Percentiles rank a stretch among this genome's conserved stretches.
Conservation (phyloP, 2,329 filamentous ascomycete species). For the Alternaria dauci region DNA sequence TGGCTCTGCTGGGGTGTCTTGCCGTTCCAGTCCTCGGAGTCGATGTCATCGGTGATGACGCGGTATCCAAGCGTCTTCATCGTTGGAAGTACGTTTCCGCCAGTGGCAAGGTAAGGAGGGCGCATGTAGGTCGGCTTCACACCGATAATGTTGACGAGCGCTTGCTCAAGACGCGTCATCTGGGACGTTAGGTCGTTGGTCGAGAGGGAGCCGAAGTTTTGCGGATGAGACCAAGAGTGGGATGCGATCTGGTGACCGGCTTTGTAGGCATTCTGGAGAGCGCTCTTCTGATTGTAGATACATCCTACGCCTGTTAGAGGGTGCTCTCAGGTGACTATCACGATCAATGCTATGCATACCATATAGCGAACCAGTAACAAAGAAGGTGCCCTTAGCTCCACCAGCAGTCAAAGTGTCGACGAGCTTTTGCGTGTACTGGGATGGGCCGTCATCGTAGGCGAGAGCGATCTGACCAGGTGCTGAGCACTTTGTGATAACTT, state of each 20-base stretch:
- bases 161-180: slow-evolving; percentile 46
- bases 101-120: slow-evolving; percentile 47
- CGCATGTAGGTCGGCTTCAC: slow-evolving; percentile 51
- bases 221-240: slow-evolving; percentile 47
- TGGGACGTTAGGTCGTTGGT: slow-evolving; percentile 39
- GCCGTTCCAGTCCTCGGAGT: slow-evolving; percentile 48
- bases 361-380: slow-evolving; percentile 44
- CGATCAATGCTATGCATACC: slow-evolving; percentile 12
- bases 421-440: slow-evolving; percentile 46
- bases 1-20: slow-evolving; percentile 44
- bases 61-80: slow-evolving; percentile 48
- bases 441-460: slow-evolving; percentile 50
- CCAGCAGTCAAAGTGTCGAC: slow-evolving; percentile 42
- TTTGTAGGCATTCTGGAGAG: slow-evolving; percentile 44
- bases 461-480: slow-evolving; percentile 42
- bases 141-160: slow-evolving; percentile 49
- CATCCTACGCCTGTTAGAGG: slow-evolving; percentile 20
- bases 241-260: slow-evolving; percentile 49
- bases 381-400: slow-evolving; percentile 48
- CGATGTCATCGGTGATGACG: slow-evolving; percentile 48
- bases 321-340: background rate
- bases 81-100: slow-evolving; percentile 41
- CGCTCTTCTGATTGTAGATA: slow-evolving; percentile 46
- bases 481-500: slow-evolving; percentile 42
- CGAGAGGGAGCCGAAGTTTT: slow-evolving; percentile 45